Percentiles rank a stretch among this genome's conserved stretches.
Evolutionary conservation across 257 asterid species (phyloP).

Genomic region (Paulownia fortunei): DNA sequence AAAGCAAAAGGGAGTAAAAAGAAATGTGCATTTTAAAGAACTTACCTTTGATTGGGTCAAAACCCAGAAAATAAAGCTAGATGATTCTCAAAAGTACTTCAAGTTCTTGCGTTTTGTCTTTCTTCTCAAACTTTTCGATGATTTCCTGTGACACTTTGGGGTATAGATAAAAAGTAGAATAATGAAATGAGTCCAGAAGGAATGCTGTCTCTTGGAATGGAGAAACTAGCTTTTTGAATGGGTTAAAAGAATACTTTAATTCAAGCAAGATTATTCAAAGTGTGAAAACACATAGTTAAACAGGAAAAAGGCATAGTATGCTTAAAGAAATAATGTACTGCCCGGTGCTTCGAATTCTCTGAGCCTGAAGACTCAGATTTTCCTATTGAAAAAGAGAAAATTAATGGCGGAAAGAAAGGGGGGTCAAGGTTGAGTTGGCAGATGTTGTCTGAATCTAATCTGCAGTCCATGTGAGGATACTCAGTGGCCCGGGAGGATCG

Average conservation of each 20-base stretch:
- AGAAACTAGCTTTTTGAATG: neutral
- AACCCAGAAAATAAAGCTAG: constrained; percentile 22
- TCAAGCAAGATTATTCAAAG: neutral
- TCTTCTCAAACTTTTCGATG: constrained; percentile 25
- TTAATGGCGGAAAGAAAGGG: constrained; percentile 25
- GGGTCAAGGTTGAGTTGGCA: constrained; percentile 33
- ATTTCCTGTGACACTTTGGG: constrained; percentile 13
- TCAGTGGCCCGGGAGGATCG: constrained; percentile 8
- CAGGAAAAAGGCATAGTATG: neutral
- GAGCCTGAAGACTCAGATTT: neutral
- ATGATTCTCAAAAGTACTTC: neutral
- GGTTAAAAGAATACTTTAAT: constrained; percentile 24
- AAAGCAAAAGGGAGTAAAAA: constrained; percentile 11
- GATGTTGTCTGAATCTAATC: constrained; percentile 28
- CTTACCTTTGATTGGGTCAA: constrained; percentile 43
- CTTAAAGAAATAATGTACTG: neutral
- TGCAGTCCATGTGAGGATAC: constrained; percentile 35
- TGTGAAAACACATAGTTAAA: constrained; percentile 33
- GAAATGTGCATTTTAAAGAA: constrained; percentile 23
- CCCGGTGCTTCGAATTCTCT: neutral
- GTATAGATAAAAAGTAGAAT: constrained; percentile 16
- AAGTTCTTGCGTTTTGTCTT: constrained; percentile 30
- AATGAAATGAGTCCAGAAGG: constrained; percentile 31
- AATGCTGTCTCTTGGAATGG: neutral
- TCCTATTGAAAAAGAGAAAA: neutral